Base-by-base conservation (phyloP, 2,329 filamentous ascomycete genomes). In the Pyrenochaeta sp. region DNA sequence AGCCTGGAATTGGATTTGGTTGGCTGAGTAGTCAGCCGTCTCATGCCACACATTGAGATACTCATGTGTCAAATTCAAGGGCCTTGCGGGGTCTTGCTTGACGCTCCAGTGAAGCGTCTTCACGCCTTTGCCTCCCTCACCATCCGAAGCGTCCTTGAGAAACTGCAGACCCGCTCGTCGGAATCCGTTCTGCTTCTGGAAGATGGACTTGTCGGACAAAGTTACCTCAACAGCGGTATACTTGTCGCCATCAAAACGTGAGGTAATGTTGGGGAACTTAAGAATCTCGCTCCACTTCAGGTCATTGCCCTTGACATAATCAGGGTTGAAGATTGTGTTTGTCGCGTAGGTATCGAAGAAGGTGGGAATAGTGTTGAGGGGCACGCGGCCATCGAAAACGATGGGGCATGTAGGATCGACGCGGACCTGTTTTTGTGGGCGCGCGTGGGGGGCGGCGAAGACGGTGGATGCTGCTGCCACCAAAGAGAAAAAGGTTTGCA, bases 41-140 rank as follows among this genome's bases (percentile, higher is more conserved):
- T 77, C 73, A 60, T 76, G 74, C 74, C 71, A 76, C 21, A 73
- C 71, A 45, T 75, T 76, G 53, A 85, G 77, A 72, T 87, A 88
- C 74, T 87, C 84, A 68, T 88, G 86, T 7, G 81, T 82, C 48
- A 83, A 72, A 75, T 88, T 87, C 46, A 88, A 72, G 11, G 81
- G 80, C 10, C 82, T 76, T 35, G 75, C 64, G 2, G 71, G 54
- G 59, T 87, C 84, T 64, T 83, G 82, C 69, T 79, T 78, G 29
- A 88, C 66, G 61, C 81, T 84, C 72, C 85, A 87, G 73, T 88
- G 86, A 45, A 88, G 78, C 1, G 85, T 87, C 75, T 86, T 87
- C 52, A 86, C 72, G 23, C 84, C 85, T 21, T 70, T 68, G 32
- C 80, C 83, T 18, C 81, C 83, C n/a, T 74, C 60, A 46, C 85